Percentiles rank a stretch among this genome's conserved stretches.
phyloP scores from a whole-genome alignment of 371 early-diverging fungal genomes.

The Conidiobolus incongruus region DNA sequence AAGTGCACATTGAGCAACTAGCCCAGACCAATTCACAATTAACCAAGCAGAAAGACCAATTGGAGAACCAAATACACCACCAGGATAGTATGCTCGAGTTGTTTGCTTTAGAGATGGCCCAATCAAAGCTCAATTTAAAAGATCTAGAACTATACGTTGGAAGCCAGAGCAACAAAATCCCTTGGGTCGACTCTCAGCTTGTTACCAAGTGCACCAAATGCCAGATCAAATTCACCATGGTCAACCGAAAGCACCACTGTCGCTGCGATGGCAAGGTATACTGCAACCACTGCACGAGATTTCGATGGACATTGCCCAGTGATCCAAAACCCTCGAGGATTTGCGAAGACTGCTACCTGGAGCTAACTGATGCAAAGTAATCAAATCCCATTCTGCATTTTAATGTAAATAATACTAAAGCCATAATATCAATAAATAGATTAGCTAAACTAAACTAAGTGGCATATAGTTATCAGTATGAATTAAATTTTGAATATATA shows the following conservation, averaged over 20 bases:
- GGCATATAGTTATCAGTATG: no score
- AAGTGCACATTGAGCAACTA: not conserved
- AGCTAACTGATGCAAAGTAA: not conserved
- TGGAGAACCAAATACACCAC: not conserved
- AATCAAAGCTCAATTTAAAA: slow-evolving; percentile 2
- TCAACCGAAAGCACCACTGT: slow-evolving; percentile 3
- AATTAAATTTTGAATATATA: no score
- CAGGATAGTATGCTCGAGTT: not conserved
- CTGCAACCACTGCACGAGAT: not conserved
- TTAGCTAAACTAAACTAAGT: no score
- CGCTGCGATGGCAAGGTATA: slow-evolving; percentile 4
- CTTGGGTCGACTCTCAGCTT: slow-evolving; percentile 1
- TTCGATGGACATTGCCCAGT: not conserved
- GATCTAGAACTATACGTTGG: not conserved
- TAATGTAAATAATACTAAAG: no score
- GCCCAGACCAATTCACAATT: not conserved
- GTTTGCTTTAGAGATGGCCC: slow-evolving; percentile 1
- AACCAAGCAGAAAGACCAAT: not conserved
- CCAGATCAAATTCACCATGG: not conserved
- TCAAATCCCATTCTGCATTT: no score
- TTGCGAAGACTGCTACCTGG: slow-evolving; percentile 2
- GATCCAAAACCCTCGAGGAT: not conserved
- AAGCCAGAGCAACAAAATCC: not conserved
- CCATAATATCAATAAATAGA: no score
- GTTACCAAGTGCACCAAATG: slow-evolving; percentile 3